Evolutionary conservation across 2,329 filamentous ascomycete species (phyloP), one percentile per base, ranked within the genome.

Genomic region (Conoideocrella luteorostrata): DNA sequence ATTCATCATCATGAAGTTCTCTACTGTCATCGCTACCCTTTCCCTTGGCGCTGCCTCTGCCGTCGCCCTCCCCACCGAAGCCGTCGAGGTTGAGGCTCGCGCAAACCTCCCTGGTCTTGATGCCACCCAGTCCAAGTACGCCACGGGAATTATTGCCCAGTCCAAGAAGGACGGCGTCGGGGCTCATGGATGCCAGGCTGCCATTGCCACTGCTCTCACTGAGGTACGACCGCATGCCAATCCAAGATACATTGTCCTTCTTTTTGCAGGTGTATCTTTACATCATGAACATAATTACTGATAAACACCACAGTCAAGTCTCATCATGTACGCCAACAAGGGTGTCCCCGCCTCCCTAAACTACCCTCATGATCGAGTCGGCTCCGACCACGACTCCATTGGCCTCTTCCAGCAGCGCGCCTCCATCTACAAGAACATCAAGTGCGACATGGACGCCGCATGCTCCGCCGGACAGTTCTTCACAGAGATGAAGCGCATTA

Each of bases 381-480:
- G 52, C 44, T 45, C 50, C 34, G 51, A 55, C 46, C 29, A 54
- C 34, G 52, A 55, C 50, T 47, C 44, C 42, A 22, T 55, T 32
- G 52, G 52, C 40, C 44, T 55, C 40, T 53, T 55, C 44, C 52
- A 55, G 49, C 52, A 55, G 47, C 51, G 52, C 35, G 52, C 43
- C 30, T 39, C 32, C 18, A 39, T 46, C 40, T 55, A 53, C 45
- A 50, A 47, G 41, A 43, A 55, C 44, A 28, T 55, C 20, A 36
- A 30, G 24, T 55, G 52, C 44, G 38, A 47, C 49, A 55, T 55
- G 52, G 43, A 42, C 22, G 47, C 50, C 41, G 46, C 17, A 21
- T 55, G 52, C 46, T 53, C 52, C 11, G 48, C 51, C 17, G 41
- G 47, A 28, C 50, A 49, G 38, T 55, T 55, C 49, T 47, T 47